Evolutionary conservation across 129 eudicot species (phyloP).

Genomic region (Saposhnikovia divaricata): DNA sequence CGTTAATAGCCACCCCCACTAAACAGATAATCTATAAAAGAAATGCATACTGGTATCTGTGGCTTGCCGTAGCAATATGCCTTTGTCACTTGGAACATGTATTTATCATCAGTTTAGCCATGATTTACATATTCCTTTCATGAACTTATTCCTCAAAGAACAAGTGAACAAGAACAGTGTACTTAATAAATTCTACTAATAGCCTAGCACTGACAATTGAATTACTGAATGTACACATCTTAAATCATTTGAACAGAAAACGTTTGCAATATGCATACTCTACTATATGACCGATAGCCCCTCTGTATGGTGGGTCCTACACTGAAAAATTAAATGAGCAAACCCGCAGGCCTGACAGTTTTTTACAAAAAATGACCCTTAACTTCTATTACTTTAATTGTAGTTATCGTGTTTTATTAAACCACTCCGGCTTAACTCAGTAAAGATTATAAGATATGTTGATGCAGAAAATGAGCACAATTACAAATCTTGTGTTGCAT

Average conservation of each 20-base stretch:
- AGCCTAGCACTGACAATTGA: not conserved
- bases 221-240: not conserved
- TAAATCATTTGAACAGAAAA: not conserved
- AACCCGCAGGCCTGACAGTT: too few relatives aligned
- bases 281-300: too few relatives aligned
- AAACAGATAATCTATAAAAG: too few relatives aligned
- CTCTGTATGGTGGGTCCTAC: too few relatives aligned
- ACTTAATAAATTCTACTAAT: not conserved
- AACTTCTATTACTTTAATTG: too few relatives aligned
- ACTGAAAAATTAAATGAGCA: too few relatives aligned
- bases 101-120: not conserved
- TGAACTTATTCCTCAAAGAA: not conserved
- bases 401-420: too few relatives aligned
- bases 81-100: not conserved
- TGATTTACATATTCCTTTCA: not conserved
- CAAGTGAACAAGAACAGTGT: not conserved
- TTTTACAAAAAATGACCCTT: too few relatives aligned
- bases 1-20: not conserved
- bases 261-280: not conserved
- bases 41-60: not conserved
- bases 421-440: not conserved
- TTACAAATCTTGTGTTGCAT: not conserved
- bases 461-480: not conserved
- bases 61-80: not conserved
- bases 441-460: not conserved